These are phyloP conservation scores for Suhomyces taliae DNA, from an alignment of 1,139 yeast species.

Conservation along the genomic window DNA sequence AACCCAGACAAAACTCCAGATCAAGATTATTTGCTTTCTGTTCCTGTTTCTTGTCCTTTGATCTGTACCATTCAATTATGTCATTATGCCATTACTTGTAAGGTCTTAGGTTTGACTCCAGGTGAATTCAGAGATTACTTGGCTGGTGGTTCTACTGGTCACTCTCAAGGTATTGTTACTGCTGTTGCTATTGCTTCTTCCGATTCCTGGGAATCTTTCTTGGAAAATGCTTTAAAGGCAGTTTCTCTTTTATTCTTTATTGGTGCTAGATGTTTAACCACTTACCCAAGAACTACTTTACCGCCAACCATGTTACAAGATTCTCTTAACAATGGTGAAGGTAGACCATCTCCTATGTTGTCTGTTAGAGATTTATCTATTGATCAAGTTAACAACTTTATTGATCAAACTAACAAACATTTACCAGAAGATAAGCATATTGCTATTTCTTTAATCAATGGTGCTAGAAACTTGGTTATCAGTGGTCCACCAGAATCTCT, in stretches of 20 bases:
- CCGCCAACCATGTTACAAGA: constrained; percentile 95
- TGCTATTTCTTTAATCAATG: constrained; percentile 86
- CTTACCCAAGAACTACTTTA: constrained; percentile 90
- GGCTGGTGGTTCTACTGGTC: constrained; percentile 86
- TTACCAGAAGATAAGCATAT: constrained; percentile 90
- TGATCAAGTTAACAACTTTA: constrained; percentile 74
- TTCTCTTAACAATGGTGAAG: constrained; percentile 91
- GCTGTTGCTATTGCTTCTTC: constrained; percentile 90
- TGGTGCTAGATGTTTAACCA: constrained; percentile 87
- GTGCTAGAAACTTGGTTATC: constrained; percentile 92
- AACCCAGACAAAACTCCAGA: constrained; percentile 87
- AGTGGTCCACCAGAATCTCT: constrained; percentile 99
- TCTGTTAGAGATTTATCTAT: constrained; percentile 84
- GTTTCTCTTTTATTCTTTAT: constrained; percentile 84
- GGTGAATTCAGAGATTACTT: constrained; percentile 76
- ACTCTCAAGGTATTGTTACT: constrained; percentile 95
- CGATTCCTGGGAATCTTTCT: constrained; percentile 82
- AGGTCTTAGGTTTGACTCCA: constrained; percentile 82
- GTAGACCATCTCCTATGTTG: constrained; percentile 96
- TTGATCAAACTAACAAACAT: constrained; percentile 87
- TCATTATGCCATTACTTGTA: constrained; percentile 87
- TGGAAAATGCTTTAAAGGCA: constrained; percentile 70
- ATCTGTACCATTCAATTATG: constrained; percentile 94
- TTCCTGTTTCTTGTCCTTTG: constrained; percentile 93
- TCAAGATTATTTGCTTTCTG: constrained; percentile 81